Evolutionary conservation across 2,329 filamentous ascomycete species (phyloP).

Genomic region (Chrysoporthe puriensis): DNA sequence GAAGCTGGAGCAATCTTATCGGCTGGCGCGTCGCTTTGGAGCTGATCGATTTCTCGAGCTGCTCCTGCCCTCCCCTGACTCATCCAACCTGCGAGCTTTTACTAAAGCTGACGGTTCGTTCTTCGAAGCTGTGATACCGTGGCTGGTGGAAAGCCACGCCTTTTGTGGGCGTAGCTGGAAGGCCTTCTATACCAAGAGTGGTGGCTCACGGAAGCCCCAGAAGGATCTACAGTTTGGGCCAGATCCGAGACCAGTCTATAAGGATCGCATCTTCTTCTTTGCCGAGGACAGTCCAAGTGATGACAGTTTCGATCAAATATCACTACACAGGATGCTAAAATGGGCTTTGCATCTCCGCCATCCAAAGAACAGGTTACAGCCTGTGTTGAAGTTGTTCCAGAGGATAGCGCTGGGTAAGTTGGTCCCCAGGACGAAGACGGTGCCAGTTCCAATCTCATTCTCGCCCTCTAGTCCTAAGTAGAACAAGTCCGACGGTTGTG

Average conservation of each 20-base stretch:
- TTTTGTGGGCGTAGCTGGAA: conserved; percentile 53
- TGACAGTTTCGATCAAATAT: conserved; percentile 42
- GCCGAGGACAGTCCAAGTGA: conserved; percentile 51
- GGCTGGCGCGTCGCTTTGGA: conserved; percentile 59
- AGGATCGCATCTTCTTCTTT: conserved; percentile 57
- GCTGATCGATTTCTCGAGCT: conserved; percentile 63
- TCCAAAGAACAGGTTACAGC: conserved; percentile 47
- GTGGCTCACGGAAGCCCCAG: conserved; percentile 42
- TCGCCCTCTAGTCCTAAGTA: conserved; percentile 50
- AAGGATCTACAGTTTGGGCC: conserved; percentile 40
- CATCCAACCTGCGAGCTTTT: conserved; percentile 34
- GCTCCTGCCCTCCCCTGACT: conserved; percentile 49
- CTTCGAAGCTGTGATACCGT: conserved; percentile 42
- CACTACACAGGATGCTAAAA: conserved; percentile 48
- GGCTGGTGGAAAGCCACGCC: conserved; percentile 46
- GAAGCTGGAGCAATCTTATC: conserved; percentile 52
- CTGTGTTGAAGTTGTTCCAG: conserved; percentile 60
- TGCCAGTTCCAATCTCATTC: conserved; percentile 21
- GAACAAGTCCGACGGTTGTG: conserved; percentile 50
- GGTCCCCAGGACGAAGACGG: conserved; percentile 1
- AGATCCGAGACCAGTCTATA: conserved; percentile 38
- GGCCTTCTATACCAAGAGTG: conserved; percentile 49
- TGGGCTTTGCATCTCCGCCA: conserved; percentile 54
- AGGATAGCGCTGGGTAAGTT: conserved; percentile 57
- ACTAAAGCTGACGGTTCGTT: conserved; percentile 40